Conservation (phyloP, 495 filamentous ascomycete species). For the Elaphomyces granulatus region DNA sequence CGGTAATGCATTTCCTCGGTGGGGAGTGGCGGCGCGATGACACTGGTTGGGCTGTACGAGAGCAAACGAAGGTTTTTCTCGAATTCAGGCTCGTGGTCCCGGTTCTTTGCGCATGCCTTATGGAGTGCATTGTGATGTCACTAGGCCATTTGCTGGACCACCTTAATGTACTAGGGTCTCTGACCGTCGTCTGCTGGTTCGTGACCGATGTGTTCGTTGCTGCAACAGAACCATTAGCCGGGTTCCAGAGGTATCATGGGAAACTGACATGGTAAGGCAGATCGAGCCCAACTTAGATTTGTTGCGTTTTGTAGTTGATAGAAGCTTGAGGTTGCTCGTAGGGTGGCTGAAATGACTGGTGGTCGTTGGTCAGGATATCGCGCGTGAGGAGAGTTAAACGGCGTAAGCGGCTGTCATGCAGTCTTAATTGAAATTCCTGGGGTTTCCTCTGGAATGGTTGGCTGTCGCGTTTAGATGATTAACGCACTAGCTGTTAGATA, state of each 20-base stretch:
- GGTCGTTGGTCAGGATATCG: conserved; percentile 35
- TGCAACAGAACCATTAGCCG: no score
- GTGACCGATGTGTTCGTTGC: conserved; percentile 65
- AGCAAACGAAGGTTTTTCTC: conserved; percentile 88
- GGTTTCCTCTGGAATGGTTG: conserved; percentile 27
- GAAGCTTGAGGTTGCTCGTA: no score
- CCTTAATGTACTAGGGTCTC: conserved; percentile 47
- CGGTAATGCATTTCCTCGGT: no score
- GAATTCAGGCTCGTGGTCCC: conserved; percentile 82
- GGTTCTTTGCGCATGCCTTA: conserved; percentile 57
- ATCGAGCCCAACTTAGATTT: no score
- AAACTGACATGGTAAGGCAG: conserved; percentile 29
- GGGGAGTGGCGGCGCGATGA: no score
- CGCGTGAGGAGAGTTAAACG: conserved; percentile 27
- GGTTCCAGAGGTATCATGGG: no score
- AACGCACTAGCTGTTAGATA: conserved; percentile 31
- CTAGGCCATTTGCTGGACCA: background rate
- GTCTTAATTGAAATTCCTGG: conserved; percentile 17
- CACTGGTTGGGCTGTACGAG: no score
- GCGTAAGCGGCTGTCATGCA: conserved; percentile 22
- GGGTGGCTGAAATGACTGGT: conserved; percentile 35
- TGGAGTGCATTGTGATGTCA: conserved; percentile 4
- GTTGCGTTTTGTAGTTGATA: no score
- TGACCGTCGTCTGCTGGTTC: conserved; percentile 87
- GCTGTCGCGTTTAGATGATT: conserved; percentile 28